Conservation (phyloP, 2,329 filamentous ascomycete genomes). For the Camillea tinctor region DNA sequence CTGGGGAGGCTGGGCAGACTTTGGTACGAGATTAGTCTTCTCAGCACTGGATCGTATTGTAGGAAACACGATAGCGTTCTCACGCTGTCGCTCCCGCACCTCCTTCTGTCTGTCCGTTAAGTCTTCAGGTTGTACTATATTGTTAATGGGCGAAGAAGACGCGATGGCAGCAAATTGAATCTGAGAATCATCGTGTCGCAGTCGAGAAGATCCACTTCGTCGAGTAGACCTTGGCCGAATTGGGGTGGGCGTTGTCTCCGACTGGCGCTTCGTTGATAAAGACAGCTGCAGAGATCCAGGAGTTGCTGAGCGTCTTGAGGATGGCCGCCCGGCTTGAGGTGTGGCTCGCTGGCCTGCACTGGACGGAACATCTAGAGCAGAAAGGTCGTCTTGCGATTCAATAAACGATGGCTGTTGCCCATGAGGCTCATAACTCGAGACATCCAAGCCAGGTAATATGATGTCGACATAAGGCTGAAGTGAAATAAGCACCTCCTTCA, state of each 20-base stretch:
- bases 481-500: conserved; percentile 62
- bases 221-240: conserved; percentile 31
- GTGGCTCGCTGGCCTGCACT: conserved; percentile 13
- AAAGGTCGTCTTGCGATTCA: conserved; percentile 49
- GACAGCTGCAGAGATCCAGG: conserved; percentile 34
- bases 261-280: conserved; percentile 26
- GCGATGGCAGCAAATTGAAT: conserved; percentile 72
- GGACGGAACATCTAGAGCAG: conserved; percentile 27
- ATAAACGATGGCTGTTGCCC: conserved; percentile 43
- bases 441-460: conserved; percentile 43
- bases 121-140: conserved; percentile 63
- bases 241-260: conserved; percentile 24
- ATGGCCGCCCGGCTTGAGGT: conserved; percentile 18
- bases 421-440: conserved; percentile 37
- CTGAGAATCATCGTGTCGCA: conserved; percentile 80
- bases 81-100: conserved; percentile 69
- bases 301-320: conserved; percentile 32
- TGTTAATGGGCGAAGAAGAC: conserved; percentile 51
- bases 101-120: conserved; percentile 80
- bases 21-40: conserved; percentile 18
- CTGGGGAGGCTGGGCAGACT: conserved; percentile 4
- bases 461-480: conserved; percentile 55
- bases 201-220: conserved; percentile 48
- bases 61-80: conserved; percentile 65
- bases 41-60: conserved; percentile 58